These are phyloP conservation scores for Microbotryomycetes sp. DNA, from an alignment of 1,284 basidiomycete species.

Conservation along the genomic window DNA sequence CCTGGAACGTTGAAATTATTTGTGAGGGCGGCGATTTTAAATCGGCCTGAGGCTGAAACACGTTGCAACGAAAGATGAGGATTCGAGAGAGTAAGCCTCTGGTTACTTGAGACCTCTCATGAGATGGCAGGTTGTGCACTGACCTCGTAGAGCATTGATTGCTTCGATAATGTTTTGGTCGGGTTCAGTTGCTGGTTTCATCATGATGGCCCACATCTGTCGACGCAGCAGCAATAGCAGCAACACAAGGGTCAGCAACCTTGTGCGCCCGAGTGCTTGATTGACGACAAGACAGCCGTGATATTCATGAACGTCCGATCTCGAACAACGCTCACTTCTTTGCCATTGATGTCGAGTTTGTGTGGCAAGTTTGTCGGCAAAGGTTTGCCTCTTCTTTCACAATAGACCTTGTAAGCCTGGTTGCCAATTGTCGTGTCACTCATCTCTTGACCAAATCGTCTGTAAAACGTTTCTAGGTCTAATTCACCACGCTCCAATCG, in stretches of 20 bases:
- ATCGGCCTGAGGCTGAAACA: constrained; percentile 35
- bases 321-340: constrained; percentile 36
- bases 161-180: constrained; percentile 39
- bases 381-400: constrained; percentile 27
- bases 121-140: background rate
- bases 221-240: background rate
- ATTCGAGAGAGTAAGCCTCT: background rate
- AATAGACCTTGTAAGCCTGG: constrained; percentile 35
- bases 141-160: constrained; percentile 33
- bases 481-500: constrained; percentile 41
- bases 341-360: constrained; percentile 34
- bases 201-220: constrained; percentile 43
- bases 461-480: constrained; percentile 40
- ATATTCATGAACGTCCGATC: no score
- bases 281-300: no score
- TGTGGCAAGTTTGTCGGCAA: constrained; percentile 35
- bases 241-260: background rate
- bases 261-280: background rate
- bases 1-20: constrained; percentile 39
- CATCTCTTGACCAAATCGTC: constrained; percentile 37
- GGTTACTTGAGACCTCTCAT: background rate
- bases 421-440: constrained; percentile 37
- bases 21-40: constrained; percentile 42
- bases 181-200: constrained; percentile 36
- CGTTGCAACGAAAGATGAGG: background rate